Percentiles rank a stretch among this genome's conserved stretches.
These are phyloP conservation scores for Hansenula anomala DNA, from an alignment of 1,139 yeast species.

Conservation along the genomic window DNA sequence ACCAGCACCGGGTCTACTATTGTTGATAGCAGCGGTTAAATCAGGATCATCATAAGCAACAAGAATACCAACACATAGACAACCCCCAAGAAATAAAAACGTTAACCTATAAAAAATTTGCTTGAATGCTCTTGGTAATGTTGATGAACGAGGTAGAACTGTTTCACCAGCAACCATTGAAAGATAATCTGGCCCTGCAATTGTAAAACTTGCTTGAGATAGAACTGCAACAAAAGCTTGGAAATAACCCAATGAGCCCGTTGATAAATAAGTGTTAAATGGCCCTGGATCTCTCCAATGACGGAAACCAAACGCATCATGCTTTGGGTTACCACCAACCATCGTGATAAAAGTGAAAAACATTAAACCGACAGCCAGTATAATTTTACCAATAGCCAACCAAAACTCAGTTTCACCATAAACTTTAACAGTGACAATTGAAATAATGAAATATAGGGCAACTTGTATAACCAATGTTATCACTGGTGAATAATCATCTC, in stretches of 20 bases:
- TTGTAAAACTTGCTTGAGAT: conserved; percentile 58
- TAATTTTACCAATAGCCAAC: conserved; percentile 69
- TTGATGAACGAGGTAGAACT: conserved; percentile 59
- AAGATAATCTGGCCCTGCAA: conserved; percentile 83
- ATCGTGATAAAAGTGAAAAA: conserved; percentile 71
- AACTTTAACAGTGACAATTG: conserved; percentile 63
- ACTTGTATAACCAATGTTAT: conserved; percentile 62
- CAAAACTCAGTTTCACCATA: conserved; percentile 83
- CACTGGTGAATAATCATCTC: conserved; percentile 66
- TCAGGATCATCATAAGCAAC: conserved; percentile 49
- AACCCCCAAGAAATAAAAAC: conserved; percentile 61
- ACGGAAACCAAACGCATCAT: conserved; percentile 64
- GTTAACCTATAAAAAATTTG: conserved; percentile 72
- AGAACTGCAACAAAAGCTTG: conserved; percentile 67
- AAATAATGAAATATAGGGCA: conserved; percentile 55
- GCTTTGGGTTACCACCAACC: conserved; percentile 79
- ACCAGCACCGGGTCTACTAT: conserved; percentile 53
- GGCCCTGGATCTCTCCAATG: conserved; percentile 55
- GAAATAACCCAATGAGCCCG: conserved; percentile 61
- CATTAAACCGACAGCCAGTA: conserved; percentile 67
- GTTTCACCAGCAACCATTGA: conserved; percentile 85
- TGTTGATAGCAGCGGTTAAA: conserved; percentile 34
- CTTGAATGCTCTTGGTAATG: conserved; percentile 74
- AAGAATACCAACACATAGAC: conserved; percentile 54
- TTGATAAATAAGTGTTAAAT: conserved; percentile 48